Evolutionary conservation across 768 basidiomycete species (phyloP), one percentile per base, ranked within the genome.

Genomic region (Russula olivacea): DNA sequence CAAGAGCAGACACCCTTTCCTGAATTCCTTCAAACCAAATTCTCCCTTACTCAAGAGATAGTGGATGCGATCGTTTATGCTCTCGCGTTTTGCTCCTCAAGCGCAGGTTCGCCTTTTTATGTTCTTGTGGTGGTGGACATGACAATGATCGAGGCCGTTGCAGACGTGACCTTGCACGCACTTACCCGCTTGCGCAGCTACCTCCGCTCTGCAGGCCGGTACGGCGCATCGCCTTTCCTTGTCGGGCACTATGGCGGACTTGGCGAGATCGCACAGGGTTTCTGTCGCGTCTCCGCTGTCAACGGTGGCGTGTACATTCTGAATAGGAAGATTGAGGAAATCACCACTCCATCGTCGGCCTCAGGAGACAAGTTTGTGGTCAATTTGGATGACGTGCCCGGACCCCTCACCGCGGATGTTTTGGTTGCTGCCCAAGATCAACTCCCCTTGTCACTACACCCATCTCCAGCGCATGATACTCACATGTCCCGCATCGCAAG

Each of bases 191-290:
- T 94, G 12, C 83, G 86, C 8, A 75, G 78, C 25, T 93, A 90
- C 71, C 78, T 98, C 15, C 85, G 79, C 53, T 91, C 93, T 0
- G 75, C 84, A 19, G 94, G 95, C 3, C 81, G 91, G 34, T 98
- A 97, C 70, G 95, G 95, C 73, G 81, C 74, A n/a, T 85, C 85
- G 0, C 85, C 94, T 1, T 98, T 93, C 76, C 82, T 98, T 17
- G 79, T 98, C n/a, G 93, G 93, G 0, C 93, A 97, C 68, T 98
- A 97, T 71, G 96, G 96, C 19, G 91, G 93, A 21, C 79, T 88
- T 0, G 96, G 96, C 5, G 96, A 98, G 70, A 85, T 98, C 12
- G 82, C 89, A 0, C 96, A 98, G 74, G 95, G 94, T 2, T 98
- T 90, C 69, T 87, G 84, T 71, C 91, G 94, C 17, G 83, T 89